phyloP scores from a whole-genome alignment of 179 eudicot genomes.

The Dionaea muscipula region DNA sequence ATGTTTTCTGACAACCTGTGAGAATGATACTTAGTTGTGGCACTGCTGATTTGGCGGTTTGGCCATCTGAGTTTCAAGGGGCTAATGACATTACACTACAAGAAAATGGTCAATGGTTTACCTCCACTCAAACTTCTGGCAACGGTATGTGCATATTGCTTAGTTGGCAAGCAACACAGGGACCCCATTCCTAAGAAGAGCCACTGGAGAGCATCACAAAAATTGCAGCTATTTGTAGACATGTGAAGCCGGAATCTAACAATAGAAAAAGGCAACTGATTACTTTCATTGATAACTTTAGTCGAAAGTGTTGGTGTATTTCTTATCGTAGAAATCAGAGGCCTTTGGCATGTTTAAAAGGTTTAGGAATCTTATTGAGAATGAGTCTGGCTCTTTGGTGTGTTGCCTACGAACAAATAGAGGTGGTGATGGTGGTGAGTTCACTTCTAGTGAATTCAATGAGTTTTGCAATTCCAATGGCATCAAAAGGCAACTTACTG shows the following conservation, averaged over 20 bases:
- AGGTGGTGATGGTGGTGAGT: slow-evolving; percentile 3
- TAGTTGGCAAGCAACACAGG: slow-evolving; percentile 3
- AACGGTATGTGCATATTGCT: background rate
- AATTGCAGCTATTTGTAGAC: slow-evolving; percentile 2
- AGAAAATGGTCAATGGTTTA: background rate
- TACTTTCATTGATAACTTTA: slow-evolving; percentile 8
- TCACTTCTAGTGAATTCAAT: slow-evolving; percentile 3
- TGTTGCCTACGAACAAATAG: background rate
- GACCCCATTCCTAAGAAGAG: background rate
- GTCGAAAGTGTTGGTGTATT: slow-evolving; percentile 3
- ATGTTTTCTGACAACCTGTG: background rate
- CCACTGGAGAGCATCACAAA: background rate
- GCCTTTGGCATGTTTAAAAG: background rate
- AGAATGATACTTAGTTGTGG: background rate
- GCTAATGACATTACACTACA: background rate
- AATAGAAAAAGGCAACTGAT: background rate
- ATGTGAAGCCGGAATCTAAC: background rate
- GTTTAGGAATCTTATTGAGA: background rate
- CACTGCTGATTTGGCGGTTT: slow-evolving; percentile 3
- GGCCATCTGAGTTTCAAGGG: slow-evolving; percentile 4
- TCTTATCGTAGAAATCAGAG: background rate
- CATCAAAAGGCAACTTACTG: slow-evolving; percentile 2
- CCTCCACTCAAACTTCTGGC: background rate
- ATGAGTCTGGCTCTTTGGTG: background rate
- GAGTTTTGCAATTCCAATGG: slow-evolving; percentile 4